Evolutionary conservation across 306 rosid species (phyloP).

Genomic region (Glycyrrhiza uralensis): DNA sequence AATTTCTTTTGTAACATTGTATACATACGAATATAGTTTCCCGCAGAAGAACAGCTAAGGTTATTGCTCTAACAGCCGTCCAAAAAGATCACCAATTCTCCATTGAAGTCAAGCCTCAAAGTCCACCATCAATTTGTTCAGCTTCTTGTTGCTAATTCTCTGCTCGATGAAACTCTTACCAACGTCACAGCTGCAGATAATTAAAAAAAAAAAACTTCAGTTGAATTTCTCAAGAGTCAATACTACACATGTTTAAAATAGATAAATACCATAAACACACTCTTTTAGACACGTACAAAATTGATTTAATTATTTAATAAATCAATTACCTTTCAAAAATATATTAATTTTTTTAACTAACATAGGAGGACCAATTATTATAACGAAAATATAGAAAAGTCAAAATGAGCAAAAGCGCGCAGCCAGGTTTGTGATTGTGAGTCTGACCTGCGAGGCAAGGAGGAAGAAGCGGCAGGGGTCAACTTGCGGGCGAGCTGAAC

Average conservation of each 20-base stretch:
- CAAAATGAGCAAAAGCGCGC: background rate
- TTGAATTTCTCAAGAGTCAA: background rate
- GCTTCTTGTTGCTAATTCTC: constrained; percentile 80
- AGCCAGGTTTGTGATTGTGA: no score
- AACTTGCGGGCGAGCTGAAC: constrained; percentile 54
- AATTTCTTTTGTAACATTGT: background rate
- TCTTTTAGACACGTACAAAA: no score
- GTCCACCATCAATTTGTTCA: constrained; percentile 74
- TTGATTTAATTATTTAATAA: no score
- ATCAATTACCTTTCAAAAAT: no score
- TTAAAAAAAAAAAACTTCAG: background rate
- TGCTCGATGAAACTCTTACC: constrained; percentile 49
- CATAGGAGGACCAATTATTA: no score
- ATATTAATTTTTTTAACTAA: no score
- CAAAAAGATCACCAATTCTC: background rate
- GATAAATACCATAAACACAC: no score
- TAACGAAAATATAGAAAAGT: no score
- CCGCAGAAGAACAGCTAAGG: constrained; percentile 1
- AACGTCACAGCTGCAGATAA: constrained; percentile 43
- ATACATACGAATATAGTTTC: constrained; percentile 11
- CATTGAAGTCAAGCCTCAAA: constrained; percentile 32
- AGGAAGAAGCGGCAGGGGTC: constrained; percentile 41
- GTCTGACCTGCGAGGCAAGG: constrained; percentile 46
- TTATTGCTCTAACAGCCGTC: background rate
- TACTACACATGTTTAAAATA: background rate